A percentile compares a stretch with the other conserved stretches of the same genome.
These are phyloP conservation scores for Incumbomyces delicatus DNA, from an alignment of 2,329 filamentous ascomycete genomes.

Conservation along the genomic window DNA sequence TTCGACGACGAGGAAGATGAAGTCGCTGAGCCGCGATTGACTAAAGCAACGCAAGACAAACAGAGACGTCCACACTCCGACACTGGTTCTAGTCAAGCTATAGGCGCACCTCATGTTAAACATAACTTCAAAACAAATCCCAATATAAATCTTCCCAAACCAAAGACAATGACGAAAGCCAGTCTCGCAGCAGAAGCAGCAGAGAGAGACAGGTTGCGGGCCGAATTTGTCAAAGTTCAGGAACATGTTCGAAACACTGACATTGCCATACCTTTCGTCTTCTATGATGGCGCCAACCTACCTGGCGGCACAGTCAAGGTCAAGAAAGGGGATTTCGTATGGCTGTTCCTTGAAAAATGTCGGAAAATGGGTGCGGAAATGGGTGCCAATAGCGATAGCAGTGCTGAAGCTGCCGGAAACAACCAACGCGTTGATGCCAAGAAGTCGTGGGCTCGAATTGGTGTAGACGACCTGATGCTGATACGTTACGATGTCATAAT, in stretches of 20 bases:
- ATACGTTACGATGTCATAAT: constrained; percentile 86
- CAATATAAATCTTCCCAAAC: constrained; percentile 39
- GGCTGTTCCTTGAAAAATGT: constrained; percentile 87
- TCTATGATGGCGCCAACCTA: constrained; percentile 88
- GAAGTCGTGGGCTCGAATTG: constrained; percentile 83
- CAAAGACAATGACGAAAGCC: constrained; percentile 67
- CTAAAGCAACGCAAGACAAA: constrained; percentile 17
- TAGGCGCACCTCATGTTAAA: constrained; percentile 10
- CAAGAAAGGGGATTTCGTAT: constrained; percentile 86
- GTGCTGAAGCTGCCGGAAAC: constrained; percentile 19
- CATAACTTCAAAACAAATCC: constrained; percentile 36
- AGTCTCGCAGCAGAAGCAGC: constrained; percentile 69
- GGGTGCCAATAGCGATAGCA: constrained; percentile 56
- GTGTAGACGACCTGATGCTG: constrained; percentile 90
- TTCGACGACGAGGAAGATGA: constrained; percentile 52
- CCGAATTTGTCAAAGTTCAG: constrained; percentile 73
- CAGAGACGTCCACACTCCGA: constrained; percentile 8
- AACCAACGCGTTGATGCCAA: constrained; percentile 46
- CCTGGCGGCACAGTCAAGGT: constrained; percentile 75
- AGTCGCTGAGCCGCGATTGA: constrained; percentile 28
- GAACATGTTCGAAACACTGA: constrained; percentile 82
- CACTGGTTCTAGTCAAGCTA: constrained; percentile 25
- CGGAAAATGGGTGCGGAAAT: constrained; percentile 80
- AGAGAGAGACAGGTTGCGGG: constrained; percentile 62
- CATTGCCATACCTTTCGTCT: constrained; percentile 86